Evolutionary conservation across 75 land plant genomes (phyloP), one percentile per base, ranked within the genome.

Genomic region (Sequoiadendron giganteum): DNA sequence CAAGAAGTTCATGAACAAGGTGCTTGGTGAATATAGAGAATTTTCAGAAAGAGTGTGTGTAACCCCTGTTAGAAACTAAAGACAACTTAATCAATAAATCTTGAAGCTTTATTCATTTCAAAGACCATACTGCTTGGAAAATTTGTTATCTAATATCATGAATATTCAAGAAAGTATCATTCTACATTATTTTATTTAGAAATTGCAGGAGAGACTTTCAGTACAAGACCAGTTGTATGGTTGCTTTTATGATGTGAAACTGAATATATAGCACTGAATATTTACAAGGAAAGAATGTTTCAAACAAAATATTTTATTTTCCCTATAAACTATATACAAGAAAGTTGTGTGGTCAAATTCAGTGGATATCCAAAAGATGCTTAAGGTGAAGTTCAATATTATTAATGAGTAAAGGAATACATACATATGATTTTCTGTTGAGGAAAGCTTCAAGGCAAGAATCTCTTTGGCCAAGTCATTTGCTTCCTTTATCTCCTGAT

Each of bases 391-490:
- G 30, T 28, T 45, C 77, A 34, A 82, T 82, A 82, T 10, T 82
- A 2, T 47, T 82, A 1, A 28, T 43, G 48, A 82, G 47, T 34
- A 55, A 85, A 85, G 55, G 32, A 85, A 34, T 54, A 85, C 86
- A 49, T 55, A 85, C 86, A 85, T 32, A 54, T 18, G 25, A 85
- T 85, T 55, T 55, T 55, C 32, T 3, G 34, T 9, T n/a, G 85
- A 84, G 1, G 56, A 16, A 36, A 52, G 19, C 65, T 90, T 87
- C 91, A 92, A 76, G 25, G 47, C 48, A 15, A 86, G 89, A 56
- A 97, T 83, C 65, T 94, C 95, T 87, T 89, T 89, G 28, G 92
- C 88, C 68, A 96, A 86, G 38, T 85, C 87, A 55, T 89, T 87
- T 42, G 95, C 97, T 39, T 90, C 93, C 82, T 88, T 58, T 39